These are phyloP conservation scores for Schoenoplectus tabernaemontani DNA, from an alignment of 202 grass and related monocot genomes.

Conservation along the genomic window DNA sequence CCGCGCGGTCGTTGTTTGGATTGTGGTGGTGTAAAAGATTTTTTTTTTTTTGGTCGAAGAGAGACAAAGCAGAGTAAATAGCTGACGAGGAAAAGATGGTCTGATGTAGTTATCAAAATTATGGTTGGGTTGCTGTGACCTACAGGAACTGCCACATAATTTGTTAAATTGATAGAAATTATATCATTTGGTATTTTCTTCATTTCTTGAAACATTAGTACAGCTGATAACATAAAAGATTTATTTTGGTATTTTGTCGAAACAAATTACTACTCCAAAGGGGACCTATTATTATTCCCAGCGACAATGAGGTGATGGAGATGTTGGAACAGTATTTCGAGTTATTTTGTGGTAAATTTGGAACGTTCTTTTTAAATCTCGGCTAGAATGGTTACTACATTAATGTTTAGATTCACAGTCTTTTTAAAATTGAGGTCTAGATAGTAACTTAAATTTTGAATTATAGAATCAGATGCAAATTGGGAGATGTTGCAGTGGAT, in stretches of 20 bases:
- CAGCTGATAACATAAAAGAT: not conserved
- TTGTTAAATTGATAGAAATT: not conserved
- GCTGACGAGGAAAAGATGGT: conserved; percentile 1
- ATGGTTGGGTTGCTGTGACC: not conserved
- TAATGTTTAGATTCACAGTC: too few species aligned
- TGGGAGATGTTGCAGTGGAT: too few species aligned
- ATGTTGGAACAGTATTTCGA: too few species aligned
- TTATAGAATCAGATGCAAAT: too few species aligned
- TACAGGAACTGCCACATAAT: not conserved
- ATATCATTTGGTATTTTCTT: not conserved
- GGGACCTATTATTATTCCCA: too few species aligned
- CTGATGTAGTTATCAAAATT: not conserved
- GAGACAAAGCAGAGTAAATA: not conserved
- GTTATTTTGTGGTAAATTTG: too few species aligned
- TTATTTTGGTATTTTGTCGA: not conserved
- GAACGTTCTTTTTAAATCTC: too few species aligned
- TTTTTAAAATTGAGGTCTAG: too few species aligned
- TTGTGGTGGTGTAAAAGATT: conserved; percentile 3
- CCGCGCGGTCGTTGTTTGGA: conserved; percentile 10
- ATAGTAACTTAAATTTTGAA: too few species aligned
- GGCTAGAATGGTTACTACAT: too few species aligned
- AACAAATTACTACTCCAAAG: too few species aligned
- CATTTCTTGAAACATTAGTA: not conserved
- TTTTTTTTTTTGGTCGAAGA: not conserved
- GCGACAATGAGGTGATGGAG: too few species aligned